Evolutionary conservation across 805 yeast genomes (phyloP).

Genomic region (Vanderwaltozyma yarrowii): DNA sequence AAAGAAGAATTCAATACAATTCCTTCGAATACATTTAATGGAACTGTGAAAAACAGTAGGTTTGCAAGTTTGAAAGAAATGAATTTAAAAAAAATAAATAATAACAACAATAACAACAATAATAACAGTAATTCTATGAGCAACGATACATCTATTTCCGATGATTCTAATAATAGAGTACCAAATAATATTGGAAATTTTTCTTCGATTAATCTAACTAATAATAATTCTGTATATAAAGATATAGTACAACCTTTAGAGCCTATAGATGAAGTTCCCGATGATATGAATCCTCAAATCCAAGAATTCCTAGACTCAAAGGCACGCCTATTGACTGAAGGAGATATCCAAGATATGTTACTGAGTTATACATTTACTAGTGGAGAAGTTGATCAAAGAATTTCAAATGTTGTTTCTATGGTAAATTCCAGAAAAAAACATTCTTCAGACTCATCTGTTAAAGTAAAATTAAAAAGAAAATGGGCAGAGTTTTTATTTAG

Average conservation of each 20-base stretch:
- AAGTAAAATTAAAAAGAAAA: constrained; percentile 2
- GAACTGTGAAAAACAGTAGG: constrained; percentile 1
- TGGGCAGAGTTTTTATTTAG: constrained; percentile 7
- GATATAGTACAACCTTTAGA: constrained; percentile 2
- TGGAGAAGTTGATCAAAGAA: not conserved
- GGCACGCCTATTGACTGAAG: constrained; percentile 6
- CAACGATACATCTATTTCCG: not conserved
- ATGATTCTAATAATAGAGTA: not conserved
- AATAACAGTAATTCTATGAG: not conserved
- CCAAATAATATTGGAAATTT: too few species aligned
- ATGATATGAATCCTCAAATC: constrained; percentile 2
- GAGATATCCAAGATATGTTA: constrained; percentile 8
- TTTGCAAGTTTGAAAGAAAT: constrained; percentile 2
- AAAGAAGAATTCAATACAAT: not conserved
- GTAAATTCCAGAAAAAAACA: not conserved
- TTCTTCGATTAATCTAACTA: not conserved
- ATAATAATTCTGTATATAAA: not conserved
- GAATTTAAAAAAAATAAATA: constrained; percentile 1
- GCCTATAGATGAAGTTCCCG: constrained; percentile 10
- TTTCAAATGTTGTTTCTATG: not conserved
- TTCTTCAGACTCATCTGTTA: not conserved
- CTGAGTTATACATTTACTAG: constrained; percentile 6
- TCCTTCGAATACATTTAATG: not conserved
- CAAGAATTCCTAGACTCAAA: constrained; percentile 4
- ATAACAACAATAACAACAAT: not conserved